These are phyloP conservation scores for Podospora comata DNA, from an alignment of 495 filamentous ascomycete genomes.

Conservation along the genomic window DNA sequence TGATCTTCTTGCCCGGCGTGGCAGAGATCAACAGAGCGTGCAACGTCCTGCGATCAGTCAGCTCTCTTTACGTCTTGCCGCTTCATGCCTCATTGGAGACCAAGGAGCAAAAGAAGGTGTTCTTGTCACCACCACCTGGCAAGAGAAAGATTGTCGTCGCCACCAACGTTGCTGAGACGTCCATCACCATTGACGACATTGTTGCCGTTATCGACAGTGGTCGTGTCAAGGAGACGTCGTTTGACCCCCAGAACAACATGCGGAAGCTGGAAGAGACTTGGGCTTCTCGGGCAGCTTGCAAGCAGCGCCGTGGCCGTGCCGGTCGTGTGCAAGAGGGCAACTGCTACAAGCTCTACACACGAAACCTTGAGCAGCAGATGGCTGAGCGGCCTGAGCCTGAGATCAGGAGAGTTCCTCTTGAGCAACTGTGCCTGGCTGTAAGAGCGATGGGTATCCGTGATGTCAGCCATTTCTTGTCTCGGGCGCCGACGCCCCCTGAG, in stretches of 20 bases:
- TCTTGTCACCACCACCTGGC: slow-evolving; percentile 68
- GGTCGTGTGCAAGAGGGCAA: slow-evolving; percentile 85
- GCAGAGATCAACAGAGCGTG: slow-evolving; percentile 85
- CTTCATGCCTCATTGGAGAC: slow-evolving; percentile 90
- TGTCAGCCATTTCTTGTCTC: slow-evolving; percentile 73
- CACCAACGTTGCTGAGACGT: slow-evolving; percentile 96
- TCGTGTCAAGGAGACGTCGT: slow-evolving; percentile 92
- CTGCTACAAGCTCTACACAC: slow-evolving; percentile 95
- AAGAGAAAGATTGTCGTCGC: slow-evolving; percentile 89
- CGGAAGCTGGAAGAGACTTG: slow-evolving; percentile 90
- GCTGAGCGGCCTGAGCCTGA: slow-evolving; percentile 87
- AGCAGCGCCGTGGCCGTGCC: slow-evolving; percentile 92
- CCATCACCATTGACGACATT: slow-evolving; percentile 95
- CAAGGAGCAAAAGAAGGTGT: slow-evolving; percentile 81
- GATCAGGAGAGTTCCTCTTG: slow-evolving; percentile 85
- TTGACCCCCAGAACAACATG: slow-evolving; percentile 89
- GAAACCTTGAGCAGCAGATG: slow-evolving; percentile 81
- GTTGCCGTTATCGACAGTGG: slow-evolving; percentile 96
- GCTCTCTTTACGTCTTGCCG: slow-evolving; percentile 74
- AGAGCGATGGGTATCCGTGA: slow-evolving; percentile 89
- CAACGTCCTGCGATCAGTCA: slow-evolving; percentile 62
- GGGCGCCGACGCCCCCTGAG: slow-evolving; percentile 84
- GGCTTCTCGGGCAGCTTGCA: slow-evolving; percentile 92
- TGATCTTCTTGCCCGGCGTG: slow-evolving; percentile 86
- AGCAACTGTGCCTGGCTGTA: slow-evolving; percentile 90